These are phyloP conservation scores for Colletotrichum coccodes DNA, from an alignment of 2,329 filamentous ascomycete species.

Conservation along the genomic window DNA sequence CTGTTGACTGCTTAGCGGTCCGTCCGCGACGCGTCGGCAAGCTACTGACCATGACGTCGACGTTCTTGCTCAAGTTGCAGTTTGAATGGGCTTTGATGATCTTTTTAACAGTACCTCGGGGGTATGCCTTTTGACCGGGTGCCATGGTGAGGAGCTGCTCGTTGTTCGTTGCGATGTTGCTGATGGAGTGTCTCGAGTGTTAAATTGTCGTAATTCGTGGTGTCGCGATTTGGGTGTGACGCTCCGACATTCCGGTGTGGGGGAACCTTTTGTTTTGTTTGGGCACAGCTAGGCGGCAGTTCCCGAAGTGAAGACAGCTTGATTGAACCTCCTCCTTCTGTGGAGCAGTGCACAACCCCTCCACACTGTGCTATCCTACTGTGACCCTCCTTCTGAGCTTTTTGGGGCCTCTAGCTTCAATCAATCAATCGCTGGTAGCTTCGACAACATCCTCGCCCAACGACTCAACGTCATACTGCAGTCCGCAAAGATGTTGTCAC, in stretches of 20 bases:
- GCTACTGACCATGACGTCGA: conserved; percentile 78
- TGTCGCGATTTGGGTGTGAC: conserved; percentile 4
- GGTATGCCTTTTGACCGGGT: conserved; percentile 79
- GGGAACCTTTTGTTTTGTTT: conserved; percentile 21
- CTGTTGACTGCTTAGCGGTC: conserved; percentile 54
- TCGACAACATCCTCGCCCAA: conserved; percentile 3
- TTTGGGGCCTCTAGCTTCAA: conserved; percentile 21
- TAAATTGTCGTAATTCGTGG: not conserved
- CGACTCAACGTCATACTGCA: not conserved
- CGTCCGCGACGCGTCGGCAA: conserved; percentile 36
- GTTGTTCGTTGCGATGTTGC: not conserved
- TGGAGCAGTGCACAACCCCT: conserved; percentile 4
- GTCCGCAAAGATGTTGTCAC: conserved; percentile 57
- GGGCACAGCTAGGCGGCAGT: conserved; percentile 13
- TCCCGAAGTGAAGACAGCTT: conserved; percentile 23
- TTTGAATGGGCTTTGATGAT: conserved; percentile 91
- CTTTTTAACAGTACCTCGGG: conserved; percentile 85
- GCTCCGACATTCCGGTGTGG: conserved; percentile 21
- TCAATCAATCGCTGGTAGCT: not conserved
- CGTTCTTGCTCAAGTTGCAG: conserved; percentile 83
- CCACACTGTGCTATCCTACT: conserved; percentile 6
- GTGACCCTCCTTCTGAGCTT: conserved; percentile 33
- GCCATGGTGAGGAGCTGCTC: conserved; percentile 57
- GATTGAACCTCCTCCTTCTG: not conserved
- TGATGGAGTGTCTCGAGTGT: not conserved